Evolutionary conservation across 306 rosid genomes (phyloP).

Genomic region (Quercus ilex): DNA sequence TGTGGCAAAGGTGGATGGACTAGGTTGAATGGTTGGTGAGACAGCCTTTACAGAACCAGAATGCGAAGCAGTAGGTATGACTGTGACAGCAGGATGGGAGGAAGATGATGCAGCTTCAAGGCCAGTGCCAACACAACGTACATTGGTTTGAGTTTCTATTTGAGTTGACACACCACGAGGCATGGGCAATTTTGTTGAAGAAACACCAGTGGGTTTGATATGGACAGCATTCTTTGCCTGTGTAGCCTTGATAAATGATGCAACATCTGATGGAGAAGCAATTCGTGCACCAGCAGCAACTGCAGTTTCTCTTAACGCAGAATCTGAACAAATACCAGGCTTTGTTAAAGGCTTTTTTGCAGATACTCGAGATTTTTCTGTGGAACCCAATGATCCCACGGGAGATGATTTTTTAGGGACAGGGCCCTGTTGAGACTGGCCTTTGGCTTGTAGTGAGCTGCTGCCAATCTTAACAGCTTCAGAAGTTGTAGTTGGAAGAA

Average conservation of each 20-base stretch:
- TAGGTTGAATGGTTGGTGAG: conserved; percentile 17
- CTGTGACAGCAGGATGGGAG: conserved; percentile 14
- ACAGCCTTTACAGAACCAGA: conserved; percentile 20
- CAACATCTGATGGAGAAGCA: conserved; percentile 52
- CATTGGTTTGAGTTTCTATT: conserved; percentile 39
- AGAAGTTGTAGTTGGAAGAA: conserved; percentile 24
- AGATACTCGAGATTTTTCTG: conserved; percentile 34
- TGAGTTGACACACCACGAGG: conserved; percentile 24
- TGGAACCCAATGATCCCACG: conserved; percentile 31
- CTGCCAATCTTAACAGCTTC: conserved; percentile 29
- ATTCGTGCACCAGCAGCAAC: conserved; percentile 69
- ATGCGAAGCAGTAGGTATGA: conserved; percentile 9
- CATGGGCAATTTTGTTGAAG: conserved; percentile 32
- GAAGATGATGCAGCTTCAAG: conserved; percentile 17
- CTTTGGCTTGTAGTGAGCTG: conserved; percentile 27
- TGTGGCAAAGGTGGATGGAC: conserved; percentile 13
- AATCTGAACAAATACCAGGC: conserved; percentile 30
- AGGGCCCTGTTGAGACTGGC: conserved; percentile 41
- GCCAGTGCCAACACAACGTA: conserved; percentile 17
- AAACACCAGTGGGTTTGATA: conserved; percentile 35
- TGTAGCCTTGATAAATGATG: conserved; percentile 49
- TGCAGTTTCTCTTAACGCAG: conserved; percentile 48
- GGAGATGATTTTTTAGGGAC: conserved; percentile 17
- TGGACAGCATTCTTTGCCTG: conserved; percentile 46
- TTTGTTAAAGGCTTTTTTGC: conserved; percentile 41